Base-by-base conservation (phyloP, 73 alveolate genomes). In the Blepharisma japonicum region DNA sequence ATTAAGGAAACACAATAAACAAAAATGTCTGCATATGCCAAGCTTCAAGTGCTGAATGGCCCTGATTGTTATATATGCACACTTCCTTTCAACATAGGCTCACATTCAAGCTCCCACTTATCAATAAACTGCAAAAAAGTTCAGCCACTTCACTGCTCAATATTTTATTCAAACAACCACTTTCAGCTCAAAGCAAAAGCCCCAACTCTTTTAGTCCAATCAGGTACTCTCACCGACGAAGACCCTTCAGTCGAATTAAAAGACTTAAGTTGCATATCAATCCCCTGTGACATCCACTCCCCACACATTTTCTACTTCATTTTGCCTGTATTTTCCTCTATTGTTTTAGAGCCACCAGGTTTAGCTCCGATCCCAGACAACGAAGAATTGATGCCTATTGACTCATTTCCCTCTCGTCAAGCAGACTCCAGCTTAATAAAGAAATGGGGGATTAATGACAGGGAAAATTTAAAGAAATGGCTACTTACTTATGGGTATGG, bases 401-500 rank as follows among this genome's bases (percentile, higher is more conserved):
- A 61, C 47, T 61, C 74, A 0, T 18, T 61, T 4, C 74, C 74
- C 5, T 61, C 74, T 2, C 14, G 23, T 8, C 74, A 61, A 18
- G 74, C 92, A 20, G 90, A 85, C 71, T 83, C 79, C 48, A 83
- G 81, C 23, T 66, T 89, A 7, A 83, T 81, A 21, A 68, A 81
- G 55, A 89, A 47, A 70, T 85, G 92, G 96, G 76, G 77, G 54
- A 48, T 83, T 11, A 81, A 77, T 68, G 94, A 87, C 88, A 86
- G 84, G 89, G 92, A 85, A 51, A 74, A 55, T 71, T 79, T 72
- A 79, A 92, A 79, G 81, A 88, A 83, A 76, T 84, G 91, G 77
- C 83, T 94, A 20, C 86, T 94, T 56, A 71, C 83, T 55, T 94
- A 76, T 85, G 99, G 99, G 32, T 94, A 94, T 90, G 94, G 94